Evolutionary conservation across 2,329 filamentous ascomycete species (phyloP).

Genomic region (Coniochaeta sp.): DNA sequence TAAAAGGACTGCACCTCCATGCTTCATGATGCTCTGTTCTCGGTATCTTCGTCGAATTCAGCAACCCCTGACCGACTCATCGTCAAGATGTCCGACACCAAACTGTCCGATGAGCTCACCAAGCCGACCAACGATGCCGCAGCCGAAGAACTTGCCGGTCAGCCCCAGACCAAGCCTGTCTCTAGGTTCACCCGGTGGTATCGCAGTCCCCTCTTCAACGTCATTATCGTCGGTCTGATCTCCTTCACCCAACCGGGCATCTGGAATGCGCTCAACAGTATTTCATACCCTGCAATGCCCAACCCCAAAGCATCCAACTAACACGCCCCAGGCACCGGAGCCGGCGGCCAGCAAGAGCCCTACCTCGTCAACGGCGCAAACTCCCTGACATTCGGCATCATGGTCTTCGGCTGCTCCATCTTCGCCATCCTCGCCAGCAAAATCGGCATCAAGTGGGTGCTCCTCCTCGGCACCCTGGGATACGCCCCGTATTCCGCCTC

Average conservation of each 20-base stretch:
- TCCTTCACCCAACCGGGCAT: constrained; percentile 39
- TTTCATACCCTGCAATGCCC: neutral
- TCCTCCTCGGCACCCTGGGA: constrained; percentile 35
- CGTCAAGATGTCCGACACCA: neutral
- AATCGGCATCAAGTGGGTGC: constrained; percentile 31
- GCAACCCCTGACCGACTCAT: neutral
- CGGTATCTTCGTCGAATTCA: neutral
- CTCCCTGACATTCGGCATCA: constrained; percentile 36
- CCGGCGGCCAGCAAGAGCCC: constrained; percentile 25
- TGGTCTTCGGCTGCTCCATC: constrained; percentile 35
- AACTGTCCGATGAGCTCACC: neutral
- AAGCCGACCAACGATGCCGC: constrained; percentile 6
- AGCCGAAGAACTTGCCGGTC: constrained; percentile 4
- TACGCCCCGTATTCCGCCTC: constrained; percentile 35
- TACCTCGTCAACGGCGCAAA: constrained; percentile 34
- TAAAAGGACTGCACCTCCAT: neutral
- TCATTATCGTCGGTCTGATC: constrained; percentile 34
- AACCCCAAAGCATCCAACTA: neutral
- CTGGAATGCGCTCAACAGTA: constrained; percentile 38
- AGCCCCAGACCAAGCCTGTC: constrained; percentile 13
- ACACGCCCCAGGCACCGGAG: constrained; percentile 13
- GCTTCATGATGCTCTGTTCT: neutral
- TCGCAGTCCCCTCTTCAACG: constrained; percentile 38
- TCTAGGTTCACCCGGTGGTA: constrained; percentile 28
- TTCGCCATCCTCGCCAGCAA: constrained; percentile 32